Evolutionary conservation across 2,329 filamentous ascomycete genomes (phyloP).

Genomic region (Alternaria brassicicola): DNA sequence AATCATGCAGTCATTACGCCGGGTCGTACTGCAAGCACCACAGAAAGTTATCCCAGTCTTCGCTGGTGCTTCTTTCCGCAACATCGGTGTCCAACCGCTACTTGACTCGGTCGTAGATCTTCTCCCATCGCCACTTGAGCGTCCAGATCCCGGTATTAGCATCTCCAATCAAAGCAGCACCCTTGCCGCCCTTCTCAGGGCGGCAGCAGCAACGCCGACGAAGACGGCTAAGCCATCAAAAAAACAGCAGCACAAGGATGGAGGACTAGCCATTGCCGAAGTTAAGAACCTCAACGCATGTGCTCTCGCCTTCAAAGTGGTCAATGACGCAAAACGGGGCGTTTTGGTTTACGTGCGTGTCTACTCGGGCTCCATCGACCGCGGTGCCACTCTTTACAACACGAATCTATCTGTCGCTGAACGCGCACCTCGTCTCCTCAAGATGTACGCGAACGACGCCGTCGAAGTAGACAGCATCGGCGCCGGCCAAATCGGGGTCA

Average conservation of each 20-base stretch:
- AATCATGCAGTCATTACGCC: constrained; percentile 75
- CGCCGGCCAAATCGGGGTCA: constrained; percentile 91
- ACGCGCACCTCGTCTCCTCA: constrained; percentile 77
- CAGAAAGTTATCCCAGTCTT: constrained; percentile 85
- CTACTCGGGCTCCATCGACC: constrained; percentile 80
- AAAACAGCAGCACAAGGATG: constrained; percentile 11
- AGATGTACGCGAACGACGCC: constrained; percentile 88
- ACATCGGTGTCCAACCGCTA: constrained; percentile 91
- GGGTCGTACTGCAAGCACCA: constrained; percentile 69
- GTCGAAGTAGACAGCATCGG: constrained; percentile 81
- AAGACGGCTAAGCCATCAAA: constrained; percentile 20
- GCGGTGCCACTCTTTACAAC: constrained; percentile 81
- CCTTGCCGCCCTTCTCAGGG: constrained; percentile 55
- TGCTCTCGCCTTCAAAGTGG: constrained; percentile 87
- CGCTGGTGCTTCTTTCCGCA: constrained; percentile 89
- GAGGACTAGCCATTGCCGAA: constrained; percentile 32
- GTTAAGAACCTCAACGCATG: constrained; percentile 71
- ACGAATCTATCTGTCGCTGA: constrained; percentile 82
- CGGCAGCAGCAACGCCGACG: constrained; percentile 37
- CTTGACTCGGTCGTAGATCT: constrained; percentile 89
- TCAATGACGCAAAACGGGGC: constrained; percentile 83
- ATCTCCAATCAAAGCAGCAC: constrained; percentile 64
- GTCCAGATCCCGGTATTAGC: constrained; percentile 78
- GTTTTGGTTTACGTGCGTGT: constrained; percentile 91
- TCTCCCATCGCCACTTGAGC: constrained; percentile 79